Conservation (phyloP, 768 basidiomycete species). For the Polyporus arcularius region DNA sequence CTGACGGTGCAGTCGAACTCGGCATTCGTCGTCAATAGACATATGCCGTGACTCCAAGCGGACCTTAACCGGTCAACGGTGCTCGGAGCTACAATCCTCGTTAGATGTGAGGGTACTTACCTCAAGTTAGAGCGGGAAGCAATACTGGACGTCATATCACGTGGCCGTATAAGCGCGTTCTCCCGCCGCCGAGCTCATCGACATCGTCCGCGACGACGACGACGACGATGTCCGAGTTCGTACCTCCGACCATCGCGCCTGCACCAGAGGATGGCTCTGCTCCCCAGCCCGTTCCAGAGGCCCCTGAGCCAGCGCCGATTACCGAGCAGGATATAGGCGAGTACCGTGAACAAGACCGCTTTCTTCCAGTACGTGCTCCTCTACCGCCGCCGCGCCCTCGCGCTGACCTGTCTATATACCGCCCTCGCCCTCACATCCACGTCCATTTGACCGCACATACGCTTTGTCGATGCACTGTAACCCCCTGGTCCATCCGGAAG, state of each 20-base stretch:
- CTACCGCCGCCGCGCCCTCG: constrained; percentile 5
- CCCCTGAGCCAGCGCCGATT: constrained; percentile 66
- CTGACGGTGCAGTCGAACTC: not conserved
- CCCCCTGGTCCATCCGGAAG: no score
- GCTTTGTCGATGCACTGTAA: no score
- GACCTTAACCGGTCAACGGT: no score
- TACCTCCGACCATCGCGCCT: constrained; percentile 39
- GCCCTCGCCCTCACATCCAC: not conserved
- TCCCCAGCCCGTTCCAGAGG: constrained; percentile 34
- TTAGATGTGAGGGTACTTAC: no score
- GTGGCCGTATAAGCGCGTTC: not conserved
- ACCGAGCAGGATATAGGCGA: constrained; percentile 94
- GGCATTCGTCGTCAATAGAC: no score
- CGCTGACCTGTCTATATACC: not conserved
- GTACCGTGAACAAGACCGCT: constrained; percentile 93
- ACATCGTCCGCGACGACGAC: no score
- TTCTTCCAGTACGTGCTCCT: constrained; percentile 71
- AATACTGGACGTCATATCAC: not conserved
- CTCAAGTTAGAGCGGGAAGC: not conserved
- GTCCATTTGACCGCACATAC: no score
- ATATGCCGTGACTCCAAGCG: no score
- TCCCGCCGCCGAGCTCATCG: not conserved
- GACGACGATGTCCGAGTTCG: constrained; percentile 29
- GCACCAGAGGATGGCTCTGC: constrained; percentile 40
- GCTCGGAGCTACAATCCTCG: no score